phyloP scores from a whole-genome alignment of 768 basidiomycete species.

The Mrakia hoshinonis region DNA sequence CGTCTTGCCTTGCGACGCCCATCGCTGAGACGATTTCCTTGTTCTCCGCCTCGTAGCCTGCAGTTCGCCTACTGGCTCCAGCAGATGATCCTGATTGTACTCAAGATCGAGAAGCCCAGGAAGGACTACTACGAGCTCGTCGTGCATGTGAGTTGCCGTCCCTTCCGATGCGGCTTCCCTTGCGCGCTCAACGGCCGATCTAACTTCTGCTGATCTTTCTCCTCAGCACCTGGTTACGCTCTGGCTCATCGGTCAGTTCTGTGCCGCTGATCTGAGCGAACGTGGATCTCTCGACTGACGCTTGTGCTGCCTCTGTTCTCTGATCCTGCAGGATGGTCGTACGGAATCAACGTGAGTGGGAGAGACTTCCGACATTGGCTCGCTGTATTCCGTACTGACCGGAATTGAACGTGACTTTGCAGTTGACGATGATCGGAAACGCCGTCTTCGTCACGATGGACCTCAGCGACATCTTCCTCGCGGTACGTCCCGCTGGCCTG shows the following conservation, averaged over 20 bases:
- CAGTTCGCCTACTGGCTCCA: conserved; percentile 92
- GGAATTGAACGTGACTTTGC: no score
- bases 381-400: no score
- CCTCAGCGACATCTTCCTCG: conserved; percentile 78
- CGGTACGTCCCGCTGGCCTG: conserved; percentile 58
- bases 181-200: neutral
- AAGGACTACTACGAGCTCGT: conserved; percentile 83
- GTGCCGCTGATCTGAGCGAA: neutral
- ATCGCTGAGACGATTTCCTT: neutral
- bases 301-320: neutral
- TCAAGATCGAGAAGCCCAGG: conserved; percentile 85
- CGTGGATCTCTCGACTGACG: neutral
- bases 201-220: neutral
- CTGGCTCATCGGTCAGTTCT: conserved; percentile 66
- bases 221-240: conserved; percentile 72
- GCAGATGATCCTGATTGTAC: conserved; percentile 73
- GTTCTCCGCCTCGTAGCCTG: conserved; percentile 40
- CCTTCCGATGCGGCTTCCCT: neutral
- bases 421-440: conserved; percentile 74
- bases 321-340: conserved; percentile 24
- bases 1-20: neutral
- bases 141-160: conserved; percentile 48
- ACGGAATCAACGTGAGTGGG: conserved; percentile 26
- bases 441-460: conserved; percentile 96
- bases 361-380: no score